These are phyloP conservation scores for Talaromyces pinophilus DNA, from an alignment of 2,329 filamentous ascomycete species.

Conservation along the genomic window DNA sequence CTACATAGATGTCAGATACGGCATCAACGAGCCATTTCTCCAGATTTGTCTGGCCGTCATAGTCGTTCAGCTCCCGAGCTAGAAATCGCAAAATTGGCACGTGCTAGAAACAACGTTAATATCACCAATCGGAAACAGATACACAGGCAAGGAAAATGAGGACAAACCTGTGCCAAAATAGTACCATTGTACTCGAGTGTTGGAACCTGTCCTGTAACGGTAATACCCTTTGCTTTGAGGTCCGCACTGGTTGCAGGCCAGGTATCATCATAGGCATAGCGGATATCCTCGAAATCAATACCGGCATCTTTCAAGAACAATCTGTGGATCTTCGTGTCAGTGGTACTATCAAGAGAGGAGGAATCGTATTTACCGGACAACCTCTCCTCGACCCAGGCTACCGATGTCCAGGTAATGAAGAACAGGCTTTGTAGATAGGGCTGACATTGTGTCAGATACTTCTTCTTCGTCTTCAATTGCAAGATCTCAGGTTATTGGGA, in stretches of 20 bases:
- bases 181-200: constrained; percentile 9
- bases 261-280: constrained; percentile 8
- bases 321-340: neutral
- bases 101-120: neutral
- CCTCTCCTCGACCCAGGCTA: constrained; percentile 11
- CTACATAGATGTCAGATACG: constrained; percentile 14
- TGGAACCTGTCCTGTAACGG: constrained; percentile 1
- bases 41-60: constrained; percentile 13
- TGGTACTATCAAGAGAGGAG: neutral
- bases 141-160: neutral
- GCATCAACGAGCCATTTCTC: constrained; percentile 19
- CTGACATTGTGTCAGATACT: neutral
- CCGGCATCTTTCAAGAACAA: constrained; percentile 17
- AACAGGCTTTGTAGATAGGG: neutral
- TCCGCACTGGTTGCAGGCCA: constrained; percentile 3
- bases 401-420: constrained; percentile 13
- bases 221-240: constrained; percentile 6
- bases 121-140: neutral
- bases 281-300: constrained; percentile 5
- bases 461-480: neutral
- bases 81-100: constrained; percentile 8
- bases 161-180: constrained; percentile 10
- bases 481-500: neutral
- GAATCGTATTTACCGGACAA: neutral
- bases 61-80: constrained; percentile 6